Conservation (phyloP, 768 basidiomycete genomes). For the Pholiota microspora region DNA sequence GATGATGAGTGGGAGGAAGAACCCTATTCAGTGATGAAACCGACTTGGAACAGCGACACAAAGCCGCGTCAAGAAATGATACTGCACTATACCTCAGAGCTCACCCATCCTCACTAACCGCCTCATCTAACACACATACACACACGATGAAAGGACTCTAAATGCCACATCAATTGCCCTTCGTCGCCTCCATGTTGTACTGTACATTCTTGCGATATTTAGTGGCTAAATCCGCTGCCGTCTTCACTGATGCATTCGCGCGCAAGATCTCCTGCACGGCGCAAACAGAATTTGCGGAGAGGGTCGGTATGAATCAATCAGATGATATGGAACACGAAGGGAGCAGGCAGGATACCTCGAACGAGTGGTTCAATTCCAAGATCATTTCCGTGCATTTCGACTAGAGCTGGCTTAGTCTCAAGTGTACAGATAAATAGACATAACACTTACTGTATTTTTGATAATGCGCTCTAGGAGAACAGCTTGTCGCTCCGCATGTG, state of each 20-base stretch:
- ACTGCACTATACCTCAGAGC: not conserved
- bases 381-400: conserved; percentile 93
- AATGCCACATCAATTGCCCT: conserved; percentile 26
- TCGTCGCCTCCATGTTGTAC: conserved; percentile 83
- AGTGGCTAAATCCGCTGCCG: conserved; percentile 77
- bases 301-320: no score
- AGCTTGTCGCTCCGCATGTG: conserved; percentile 90
- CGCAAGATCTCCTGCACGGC: conserved; percentile 69
- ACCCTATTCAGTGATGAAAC: not conserved
- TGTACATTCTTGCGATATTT: conserved; percentile 93
- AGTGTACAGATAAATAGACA: conserved; percentile 1
- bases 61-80: no score
- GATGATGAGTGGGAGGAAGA: not conserved
- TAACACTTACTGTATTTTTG: conserved; percentile 74
- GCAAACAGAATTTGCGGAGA: no score
- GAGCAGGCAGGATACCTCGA: conserved; percentile 57
- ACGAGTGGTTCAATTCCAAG: conserved; percentile 82
- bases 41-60: no score
- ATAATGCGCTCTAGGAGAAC: conserved; percentile 87
- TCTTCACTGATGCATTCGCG: conserved; percentile 75
- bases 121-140: conserved; percentile 1
- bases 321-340: not conserved
- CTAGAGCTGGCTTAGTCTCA: conserved; percentile 34
- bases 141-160: not conserved
- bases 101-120: not conserved